Evolutionary conservation across 352 stramenopile genomes (phyloP).

Genomic region (Blastocystis sp.): DNA sequence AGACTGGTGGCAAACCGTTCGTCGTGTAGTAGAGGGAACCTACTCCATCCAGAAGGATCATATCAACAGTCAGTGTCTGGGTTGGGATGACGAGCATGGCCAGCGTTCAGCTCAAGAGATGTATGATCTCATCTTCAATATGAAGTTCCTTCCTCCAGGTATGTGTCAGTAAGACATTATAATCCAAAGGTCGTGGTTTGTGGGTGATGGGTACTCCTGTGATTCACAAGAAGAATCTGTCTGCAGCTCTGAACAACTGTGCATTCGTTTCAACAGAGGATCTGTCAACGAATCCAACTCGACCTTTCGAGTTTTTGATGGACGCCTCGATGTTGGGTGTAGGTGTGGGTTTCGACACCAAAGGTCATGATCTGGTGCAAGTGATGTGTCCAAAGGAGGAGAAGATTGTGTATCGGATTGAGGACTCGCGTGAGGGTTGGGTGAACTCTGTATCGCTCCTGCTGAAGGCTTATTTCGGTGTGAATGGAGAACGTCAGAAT

Average conservation of each 20-base stretch:
- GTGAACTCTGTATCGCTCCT: conserved; percentile 75
- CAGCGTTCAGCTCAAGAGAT: conserved; percentile 75
- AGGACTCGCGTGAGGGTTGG: conserved; percentile 73
- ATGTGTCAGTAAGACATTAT: neutral
- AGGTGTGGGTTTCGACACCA: conserved; percentile 84
- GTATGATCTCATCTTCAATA: conserved; percentile 81
- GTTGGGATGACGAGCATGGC: conserved; percentile 72
- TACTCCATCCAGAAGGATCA: conserved; percentile 83
- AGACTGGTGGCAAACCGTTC: conserved; percentile 79
- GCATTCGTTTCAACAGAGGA: conserved; percentile 81
- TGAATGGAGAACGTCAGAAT: neutral
- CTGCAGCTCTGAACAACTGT: conserved; percentile 83
- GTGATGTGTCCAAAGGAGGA: conserved; percentile 66
- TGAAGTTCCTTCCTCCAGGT: conserved; percentile 82
- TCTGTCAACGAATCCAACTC: conserved; percentile 69
- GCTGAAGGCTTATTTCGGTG: conserved; percentile 72
- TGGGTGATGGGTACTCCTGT: conserved; percentile 88
- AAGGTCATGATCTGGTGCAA: conserved; percentile 66
- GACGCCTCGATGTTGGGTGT: conserved; percentile 84
- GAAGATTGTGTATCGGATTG: conserved; percentile 65
- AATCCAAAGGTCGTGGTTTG: conserved; percentile 72
- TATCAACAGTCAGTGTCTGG: conserved; percentile 68
- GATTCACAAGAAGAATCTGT: conserved; percentile 75
- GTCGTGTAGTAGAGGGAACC: conserved; percentile 83
- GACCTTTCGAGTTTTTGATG: conserved; percentile 85